Evolutionary conservation across 2,329 filamentous ascomycete species (phyloP).

Genomic region (Neofusicoccum kwambonambiense): DNA sequence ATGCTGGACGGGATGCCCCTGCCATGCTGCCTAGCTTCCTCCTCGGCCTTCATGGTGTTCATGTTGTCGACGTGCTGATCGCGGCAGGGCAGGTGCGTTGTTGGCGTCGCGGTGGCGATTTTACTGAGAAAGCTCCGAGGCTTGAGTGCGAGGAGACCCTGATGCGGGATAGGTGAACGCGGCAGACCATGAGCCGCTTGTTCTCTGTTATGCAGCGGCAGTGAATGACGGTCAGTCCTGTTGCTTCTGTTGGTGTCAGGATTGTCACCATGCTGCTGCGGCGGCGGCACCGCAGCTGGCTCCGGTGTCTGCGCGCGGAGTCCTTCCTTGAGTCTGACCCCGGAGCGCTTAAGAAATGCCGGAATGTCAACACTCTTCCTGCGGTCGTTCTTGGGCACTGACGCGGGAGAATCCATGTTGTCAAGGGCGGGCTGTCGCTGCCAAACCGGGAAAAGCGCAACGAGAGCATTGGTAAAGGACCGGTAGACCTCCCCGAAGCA

Average conservation of each 20-base stretch:
- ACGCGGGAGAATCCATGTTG: background rate
- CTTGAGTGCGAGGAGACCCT: background rate
- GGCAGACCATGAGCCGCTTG: background rate
- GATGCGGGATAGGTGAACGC: too few species aligned
- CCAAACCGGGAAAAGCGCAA: background rate
- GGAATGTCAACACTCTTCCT: background rate
- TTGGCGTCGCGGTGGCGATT: background rate
- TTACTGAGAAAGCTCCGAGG: background rate
- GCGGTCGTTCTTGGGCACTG: background rate
- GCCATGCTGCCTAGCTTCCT: background rate
- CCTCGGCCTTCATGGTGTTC: background rate
- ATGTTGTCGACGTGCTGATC: background rate
- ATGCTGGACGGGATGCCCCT: background rate
- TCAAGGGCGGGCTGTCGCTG: background rate
- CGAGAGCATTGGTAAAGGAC: background rate
- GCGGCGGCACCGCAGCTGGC: background rate
- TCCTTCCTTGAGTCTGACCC: background rate
- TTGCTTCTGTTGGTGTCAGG: background rate
- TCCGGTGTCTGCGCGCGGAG: background rate
- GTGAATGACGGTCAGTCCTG: background rate
- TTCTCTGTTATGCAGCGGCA: background rate
- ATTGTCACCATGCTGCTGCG: background rate
- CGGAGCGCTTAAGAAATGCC: background rate
- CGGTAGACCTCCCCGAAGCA: too few species aligned
- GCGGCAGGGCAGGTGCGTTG: background rate